A percentile compares a stretch with the other conserved stretches of the same genome.
These are phyloP conservation scores for Volvariella surrecta DNA, from an alignment of 1,284 basidiomycete species.

Conservation along the genomic window DNA sequence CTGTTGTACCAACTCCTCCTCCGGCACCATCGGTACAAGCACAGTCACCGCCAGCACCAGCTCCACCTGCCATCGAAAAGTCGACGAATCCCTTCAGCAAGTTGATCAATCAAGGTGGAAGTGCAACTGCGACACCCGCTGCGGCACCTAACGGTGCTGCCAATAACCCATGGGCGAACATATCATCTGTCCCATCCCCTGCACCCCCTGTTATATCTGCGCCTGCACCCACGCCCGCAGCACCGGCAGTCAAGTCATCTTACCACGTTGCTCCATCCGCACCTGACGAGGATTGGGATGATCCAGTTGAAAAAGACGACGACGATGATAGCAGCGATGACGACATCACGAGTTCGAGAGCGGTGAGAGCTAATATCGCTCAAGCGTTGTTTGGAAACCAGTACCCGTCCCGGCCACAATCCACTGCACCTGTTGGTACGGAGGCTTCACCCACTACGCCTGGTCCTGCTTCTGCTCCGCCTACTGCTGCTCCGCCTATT, in stretches of 20 bases:
- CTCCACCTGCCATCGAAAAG: conserved; percentile 20
- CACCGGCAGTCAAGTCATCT: conserved; percentile 10
- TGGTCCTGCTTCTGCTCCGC: conserved; percentile 28
- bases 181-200: conserved; percentile 24
- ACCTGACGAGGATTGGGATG: conserved; percentile 80
- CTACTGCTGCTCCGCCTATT: conserved; percentile 25
- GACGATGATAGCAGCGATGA: conserved; percentile 75
- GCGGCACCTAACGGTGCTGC: conserved; percentile 31
- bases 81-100: conserved; percentile 65
- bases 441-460: conserved; percentile 20
- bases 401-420: conserved; percentile 31
- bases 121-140: conserved; percentile 21
- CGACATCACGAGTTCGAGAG: conserved; percentile 59
- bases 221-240: conserved; percentile 38
- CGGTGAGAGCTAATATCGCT: conserved; percentile 66
- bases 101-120: conserved; percentile 43
- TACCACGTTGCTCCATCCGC: conserved; percentile 59
- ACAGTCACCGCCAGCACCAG: conserved; percentile 9
- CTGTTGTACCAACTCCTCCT: conserved; percentile 24
- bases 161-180: conserved; percentile 53
- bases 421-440: conserved; percentile 20
- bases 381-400: conserved; percentile 70
- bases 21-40: conserved; percentile 16
- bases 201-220: conserved; percentile 29
- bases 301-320: conserved; percentile 65